Percentiles rank a stretch among this genome's conserved stretches.
Evolutionary conservation across 371 early-diverging fungal species (phyloP).

Genomic region (Choanephora cucurbitarum): DNA sequence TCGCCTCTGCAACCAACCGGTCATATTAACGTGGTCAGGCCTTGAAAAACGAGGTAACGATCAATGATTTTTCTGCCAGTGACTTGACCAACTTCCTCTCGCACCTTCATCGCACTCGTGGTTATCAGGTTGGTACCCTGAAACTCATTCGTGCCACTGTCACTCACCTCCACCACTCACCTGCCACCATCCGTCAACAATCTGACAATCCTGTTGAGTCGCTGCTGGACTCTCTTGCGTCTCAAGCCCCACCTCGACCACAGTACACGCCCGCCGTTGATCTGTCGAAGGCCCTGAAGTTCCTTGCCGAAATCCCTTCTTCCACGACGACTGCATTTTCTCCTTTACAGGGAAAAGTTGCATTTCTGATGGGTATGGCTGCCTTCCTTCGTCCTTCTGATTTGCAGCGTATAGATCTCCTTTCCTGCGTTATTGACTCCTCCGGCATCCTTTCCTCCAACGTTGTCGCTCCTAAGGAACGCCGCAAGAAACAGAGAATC

Average conservation of each 20-base stretch:
- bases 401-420: not conserved
- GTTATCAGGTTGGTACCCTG: conserved; percentile 1
- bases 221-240: not conserved
- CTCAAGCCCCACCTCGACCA: not conserved
- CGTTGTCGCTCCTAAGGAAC: conserved; percentile 1
- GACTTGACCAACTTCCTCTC: conserved; percentile 8
- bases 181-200: conserved; percentile 2
- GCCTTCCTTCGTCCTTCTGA: conserved; percentile 23
- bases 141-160: conserved; percentile 15
- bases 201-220: no score
- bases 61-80: conserved; percentile 16
- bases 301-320: not conserved
- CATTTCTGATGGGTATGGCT: conserved; percentile 17
- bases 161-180: conserved; percentile 8
- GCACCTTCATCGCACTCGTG: conserved; percentile 9
- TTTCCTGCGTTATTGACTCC: not conserved
- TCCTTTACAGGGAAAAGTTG: conserved; percentile 8
- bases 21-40: conserved; percentile 1
- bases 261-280: not conserved
- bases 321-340: not conserved
- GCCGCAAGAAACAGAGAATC: not conserved
- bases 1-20: conserved; percentile 8
- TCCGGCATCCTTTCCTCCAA: not conserved
- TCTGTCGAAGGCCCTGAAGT: not conserved
- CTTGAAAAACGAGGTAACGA: conserved; percentile 7